Evolutionary conservation across 768 basidiomycete genomes (phyloP).

Genomic region (Phaeotremella fagi): DNA sequence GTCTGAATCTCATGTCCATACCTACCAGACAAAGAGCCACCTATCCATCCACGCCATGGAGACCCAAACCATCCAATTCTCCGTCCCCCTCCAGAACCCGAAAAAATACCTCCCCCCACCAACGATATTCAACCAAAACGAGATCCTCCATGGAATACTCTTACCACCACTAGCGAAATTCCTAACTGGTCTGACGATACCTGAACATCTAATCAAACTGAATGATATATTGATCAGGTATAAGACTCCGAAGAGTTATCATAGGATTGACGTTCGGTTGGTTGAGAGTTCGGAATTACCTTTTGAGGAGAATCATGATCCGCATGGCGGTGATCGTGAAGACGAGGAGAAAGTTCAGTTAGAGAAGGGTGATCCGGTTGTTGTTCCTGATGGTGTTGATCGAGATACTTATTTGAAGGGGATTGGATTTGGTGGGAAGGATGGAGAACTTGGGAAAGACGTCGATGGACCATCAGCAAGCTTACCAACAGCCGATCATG

Average conservation of each 20-base stretch:
- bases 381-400: conserved; percentile 1
- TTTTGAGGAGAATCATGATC: conserved; percentile 7
- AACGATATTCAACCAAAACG: conserved; percentile 20
- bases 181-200: conserved; percentile 12
- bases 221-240: conserved; percentile 31
- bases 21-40: too few species aligned
- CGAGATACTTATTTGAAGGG: conserved; percentile 3
- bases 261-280: conserved; percentile 28
- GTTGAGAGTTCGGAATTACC: conserved; percentile 33
- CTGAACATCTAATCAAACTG: conserved; percentile 28
- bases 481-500: too few species aligned
- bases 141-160: conserved; percentile 29
- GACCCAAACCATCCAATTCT: not conserved
- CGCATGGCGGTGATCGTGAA: not conserved
- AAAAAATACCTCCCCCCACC: conserved; percentile 18
- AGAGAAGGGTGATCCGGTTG: conserved; percentile 8
- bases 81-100: not conserved
- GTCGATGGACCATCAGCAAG: too few species aligned
- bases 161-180: conserved; percentile 33
- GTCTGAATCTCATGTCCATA: too few species aligned
- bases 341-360: conserved; percentile 2
- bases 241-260: conserved; percentile 31
- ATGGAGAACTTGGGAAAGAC: too few species aligned
- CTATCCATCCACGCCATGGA: too few species aligned
- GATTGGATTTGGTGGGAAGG: too few species aligned